Evolutionary conservation across 2,329 filamentous ascomycete genomes (phyloP).

Genomic region (Alternaria ethzedia): DNA sequence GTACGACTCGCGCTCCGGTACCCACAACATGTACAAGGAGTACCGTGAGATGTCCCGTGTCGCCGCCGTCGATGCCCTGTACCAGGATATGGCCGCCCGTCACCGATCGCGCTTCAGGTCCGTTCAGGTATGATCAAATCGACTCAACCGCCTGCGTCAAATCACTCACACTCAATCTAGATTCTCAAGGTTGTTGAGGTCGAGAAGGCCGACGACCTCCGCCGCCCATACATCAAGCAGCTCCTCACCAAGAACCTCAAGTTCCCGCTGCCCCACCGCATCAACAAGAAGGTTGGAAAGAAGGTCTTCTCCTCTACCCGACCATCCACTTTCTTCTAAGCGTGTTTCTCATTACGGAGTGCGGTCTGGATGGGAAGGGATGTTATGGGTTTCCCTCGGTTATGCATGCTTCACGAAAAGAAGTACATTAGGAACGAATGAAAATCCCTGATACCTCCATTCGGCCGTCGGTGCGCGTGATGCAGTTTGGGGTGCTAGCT

Average conservation of each 20-base stretch:
- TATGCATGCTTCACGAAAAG: conserved; percentile 51
- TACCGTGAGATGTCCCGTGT: conserved; percentile 98
- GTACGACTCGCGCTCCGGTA: conserved; percentile 99
- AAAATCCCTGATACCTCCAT: conserved; percentile 50
- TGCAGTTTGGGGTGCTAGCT: conserved; percentile 22
- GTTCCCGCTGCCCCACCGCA: conserved; percentile 98
- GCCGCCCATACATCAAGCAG: conserved; percentile 99
- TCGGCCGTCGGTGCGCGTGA: conserved; percentile 29
- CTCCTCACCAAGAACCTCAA: conserved; percentile 92
- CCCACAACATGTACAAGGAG: conserved; percentile 99
- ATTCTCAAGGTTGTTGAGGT: conserved; percentile 98
- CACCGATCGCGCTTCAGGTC: conserved; percentile 98
- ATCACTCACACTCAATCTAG: conserved; percentile 55
- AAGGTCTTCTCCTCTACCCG: conserved; percentile 93
- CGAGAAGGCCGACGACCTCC: conserved; percentile 92
- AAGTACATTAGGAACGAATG: conserved; percentile 53
- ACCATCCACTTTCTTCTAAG: conserved; percentile 97
- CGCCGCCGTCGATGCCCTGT: conserved; percentile 94
- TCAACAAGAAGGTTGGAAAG: conserved; percentile 80
- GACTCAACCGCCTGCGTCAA: neutral
- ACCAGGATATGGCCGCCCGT: conserved; percentile 99
- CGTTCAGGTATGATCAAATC: conserved; percentile 78
- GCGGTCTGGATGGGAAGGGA: conserved; percentile 48
- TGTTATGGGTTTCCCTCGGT: conserved; percentile 49
- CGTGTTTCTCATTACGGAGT: conserved; percentile 50